Evolutionary conservation across 495 filamentous ascomycete genomes (phyloP).

Genomic region (Penicillium riverlandense): DNA sequence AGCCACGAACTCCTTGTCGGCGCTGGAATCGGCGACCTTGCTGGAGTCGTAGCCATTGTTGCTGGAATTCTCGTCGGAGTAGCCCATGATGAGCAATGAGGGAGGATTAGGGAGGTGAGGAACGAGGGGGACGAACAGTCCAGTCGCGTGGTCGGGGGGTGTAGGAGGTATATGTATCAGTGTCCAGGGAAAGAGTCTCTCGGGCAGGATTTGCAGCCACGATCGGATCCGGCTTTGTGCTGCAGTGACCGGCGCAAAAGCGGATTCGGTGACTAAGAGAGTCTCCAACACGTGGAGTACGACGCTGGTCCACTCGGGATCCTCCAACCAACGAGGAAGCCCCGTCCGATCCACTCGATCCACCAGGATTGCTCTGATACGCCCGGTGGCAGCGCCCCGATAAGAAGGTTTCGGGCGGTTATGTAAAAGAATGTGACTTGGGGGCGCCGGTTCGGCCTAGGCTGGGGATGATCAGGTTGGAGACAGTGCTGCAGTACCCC

Average conservation of each 20-base stretch:
- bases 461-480: too few relatives aligned
- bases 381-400: too few relatives aligned
- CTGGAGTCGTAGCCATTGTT: constrained; percentile 10
- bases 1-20: constrained; percentile 13
- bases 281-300: constrained; percentile 23
- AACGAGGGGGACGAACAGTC: neutral
- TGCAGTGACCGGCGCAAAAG: constrained; percentile 5
- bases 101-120: neutral
- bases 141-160: neutral
- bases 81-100: constrained; percentile 13
- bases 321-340: constrained; percentile 12
- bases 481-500: too few relatives aligned
- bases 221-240: too few relatives aligned
- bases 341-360: neutral
- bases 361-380: neutral
- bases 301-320: constrained; percentile 19
- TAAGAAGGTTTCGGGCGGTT: neutral
- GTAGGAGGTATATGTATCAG: neutral
- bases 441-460: too few relatives aligned
- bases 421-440: too few relatives aligned
- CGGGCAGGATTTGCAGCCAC: too few relatives aligned
- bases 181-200: too few relatives aligned
- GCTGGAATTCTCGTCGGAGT: constrained; percentile 15
- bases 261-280: constrained; percentile 7
- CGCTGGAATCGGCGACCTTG: constrained; percentile 13